phyloP scores from a whole-genome alignment of 1,284 basidiomycete species.

The Microbotryum lychnidis-dioicae region DNA sequence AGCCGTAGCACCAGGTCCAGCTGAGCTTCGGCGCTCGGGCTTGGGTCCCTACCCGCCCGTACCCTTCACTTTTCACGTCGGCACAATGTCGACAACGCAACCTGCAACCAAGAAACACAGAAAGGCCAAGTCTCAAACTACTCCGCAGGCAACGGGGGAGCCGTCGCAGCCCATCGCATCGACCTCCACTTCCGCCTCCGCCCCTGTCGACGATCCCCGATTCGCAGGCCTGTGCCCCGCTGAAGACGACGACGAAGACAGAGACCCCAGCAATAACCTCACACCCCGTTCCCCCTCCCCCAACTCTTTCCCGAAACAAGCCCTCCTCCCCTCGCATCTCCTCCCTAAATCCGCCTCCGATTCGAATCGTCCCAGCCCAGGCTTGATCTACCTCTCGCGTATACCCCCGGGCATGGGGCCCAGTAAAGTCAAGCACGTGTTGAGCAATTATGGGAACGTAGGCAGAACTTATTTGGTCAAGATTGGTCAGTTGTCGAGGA shows the following conservation, averaged over 20 bases:
- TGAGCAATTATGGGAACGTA: slow-evolving; percentile 35
- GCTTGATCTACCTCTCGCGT: slow-evolving; percentile 88
- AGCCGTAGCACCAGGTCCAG: too few relatives aligned
- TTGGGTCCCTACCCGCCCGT: too few relatives aligned
- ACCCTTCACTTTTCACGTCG: too few relatives aligned
- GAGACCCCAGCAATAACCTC: background rate
- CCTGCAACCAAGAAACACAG: too few relatives aligned
- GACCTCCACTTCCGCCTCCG: background rate
- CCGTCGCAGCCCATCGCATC: too few relatives aligned
- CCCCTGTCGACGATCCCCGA: slow-evolving; percentile 5
- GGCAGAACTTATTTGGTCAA: slow-evolving; percentile 36
- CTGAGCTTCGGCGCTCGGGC: too few relatives aligned
- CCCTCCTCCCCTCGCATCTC: slow-evolving; percentile 25
- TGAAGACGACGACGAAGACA: slow-evolving; percentile 1
- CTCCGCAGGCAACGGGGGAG: too few relatives aligned
- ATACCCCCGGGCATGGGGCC: slow-evolving; percentile 99
- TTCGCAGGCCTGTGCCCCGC: slow-evolving; percentile 13
- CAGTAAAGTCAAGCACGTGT: slow-evolving; percentile 86
- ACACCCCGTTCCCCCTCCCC: slow-evolving; percentile 3
- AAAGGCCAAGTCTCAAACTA: too few relatives aligned
- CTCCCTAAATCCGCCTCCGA: slow-evolving; percentile 10
- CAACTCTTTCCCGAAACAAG: slow-evolving; percentile 8
- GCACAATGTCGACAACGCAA: too few relatives aligned
- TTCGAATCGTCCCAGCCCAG: slow-evolving; percentile 43
- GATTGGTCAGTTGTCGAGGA: slow-evolving; percentile 8